Evolutionary conservation across 306 rosid species (phyloP), one percentile per base, ranked within the genome.

Genomic region (Biancaea sappan): DNA sequence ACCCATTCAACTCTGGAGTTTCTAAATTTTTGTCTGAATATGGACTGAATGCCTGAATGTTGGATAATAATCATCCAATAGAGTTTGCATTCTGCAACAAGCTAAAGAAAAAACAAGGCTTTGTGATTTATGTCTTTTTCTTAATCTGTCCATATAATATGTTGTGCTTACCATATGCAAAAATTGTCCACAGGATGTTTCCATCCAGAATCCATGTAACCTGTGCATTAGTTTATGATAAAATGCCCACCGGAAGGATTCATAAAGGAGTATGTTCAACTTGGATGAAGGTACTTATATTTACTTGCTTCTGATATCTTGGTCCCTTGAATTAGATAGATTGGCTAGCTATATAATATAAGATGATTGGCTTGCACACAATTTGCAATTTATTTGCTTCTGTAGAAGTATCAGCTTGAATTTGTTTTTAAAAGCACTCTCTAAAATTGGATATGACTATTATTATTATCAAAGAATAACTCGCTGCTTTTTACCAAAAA

Each of bases 251-350:
- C 1, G 99, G 99, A 66, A 80, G 99, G 62, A 80, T 89, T 77
- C 98, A 95, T 66, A 89, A 76, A 75, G 99, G 99, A 82, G 83
- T 95, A 18, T 92, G 98, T 73, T 95, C 99, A 29, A 95, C 99
- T 21, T 95, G 99, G 99, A 95, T 95, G 91, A 92, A 89, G 99
- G 99, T 95, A 87, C 51, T 69, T 57, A 19, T 50, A 18, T 66
- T 73, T 57, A 24, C 73, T 4, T 35, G 29, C 73, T 79, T 67
- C 73, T 31, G 50, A 24, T 16, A 40, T 80, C 61, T n/a, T 34
- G 58, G 35, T 67, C 35, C 18, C 59, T 73, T 60, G 32, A 67
- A 62, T 48, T 32, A 22, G 37, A 60, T 13, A 24, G 57, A 48
- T 62, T 11, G 32, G 47, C 50, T 18, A 41, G 31, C 44, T 22